phyloP scores from a whole-genome alignment of 139 green algal genomes.

The Chlamydomonas sp. region DNA sequence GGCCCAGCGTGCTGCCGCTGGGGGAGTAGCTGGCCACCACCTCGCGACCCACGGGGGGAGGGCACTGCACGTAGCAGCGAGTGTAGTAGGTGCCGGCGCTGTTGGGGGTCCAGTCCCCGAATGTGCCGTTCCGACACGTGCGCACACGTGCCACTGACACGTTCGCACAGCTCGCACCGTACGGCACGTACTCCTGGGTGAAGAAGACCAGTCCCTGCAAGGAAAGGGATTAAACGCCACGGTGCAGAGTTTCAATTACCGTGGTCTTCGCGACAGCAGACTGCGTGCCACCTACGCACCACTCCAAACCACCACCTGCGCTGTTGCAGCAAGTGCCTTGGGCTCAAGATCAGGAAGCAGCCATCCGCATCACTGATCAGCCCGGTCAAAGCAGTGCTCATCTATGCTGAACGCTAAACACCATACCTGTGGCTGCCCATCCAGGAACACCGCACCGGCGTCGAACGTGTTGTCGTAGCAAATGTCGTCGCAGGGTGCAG shows the following conservation, averaged over 20 bases:
- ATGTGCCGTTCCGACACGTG: neutral
- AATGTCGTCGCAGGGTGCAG: neutral
- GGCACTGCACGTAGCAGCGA: constrained; percentile 13
- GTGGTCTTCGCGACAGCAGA: too few relatives aligned
- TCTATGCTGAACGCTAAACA: too few relatives aligned
- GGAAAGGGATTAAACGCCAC: too few relatives aligned
- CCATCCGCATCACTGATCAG: too few relatives aligned
- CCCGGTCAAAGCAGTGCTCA: too few relatives aligned
- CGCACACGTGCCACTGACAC: constrained; percentile 1
- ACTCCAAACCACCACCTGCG: too few relatives aligned
- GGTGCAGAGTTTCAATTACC: too few relatives aligned
- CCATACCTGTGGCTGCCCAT: constrained; percentile 8
- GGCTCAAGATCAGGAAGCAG: too few relatives aligned
- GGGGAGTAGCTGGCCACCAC: neutral
- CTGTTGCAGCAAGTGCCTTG: too few relatives aligned
- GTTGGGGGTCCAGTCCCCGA: neutral
- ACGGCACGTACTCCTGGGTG: neutral
- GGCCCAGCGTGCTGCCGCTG: neutral
- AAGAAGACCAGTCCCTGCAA: constrained; percentile 11
- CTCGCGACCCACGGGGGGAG: neutral
- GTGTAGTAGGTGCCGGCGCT: neutral
- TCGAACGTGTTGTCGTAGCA: constrained; percentile 10
- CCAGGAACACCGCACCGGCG: neutral
- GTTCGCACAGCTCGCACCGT: neutral
- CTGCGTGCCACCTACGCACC: too few relatives aligned